Percentiles rank a stretch among this genome's conserved stretches.
Conservation (phyloP, 78 protist genomes). For the Dictyostelium brefeldianum region DNA sequence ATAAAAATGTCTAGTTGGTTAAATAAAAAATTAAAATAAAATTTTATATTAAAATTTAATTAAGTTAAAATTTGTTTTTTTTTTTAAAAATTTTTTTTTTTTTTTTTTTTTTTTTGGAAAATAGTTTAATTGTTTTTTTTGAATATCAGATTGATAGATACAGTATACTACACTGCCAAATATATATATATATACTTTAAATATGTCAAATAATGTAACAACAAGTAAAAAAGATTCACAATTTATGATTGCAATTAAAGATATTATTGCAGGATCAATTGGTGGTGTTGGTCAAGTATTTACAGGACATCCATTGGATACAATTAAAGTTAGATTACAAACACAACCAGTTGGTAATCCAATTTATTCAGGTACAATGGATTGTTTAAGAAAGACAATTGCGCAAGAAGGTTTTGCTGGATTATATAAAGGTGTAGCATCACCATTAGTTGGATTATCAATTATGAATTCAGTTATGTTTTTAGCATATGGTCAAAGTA, state of each 20-base stretch:
- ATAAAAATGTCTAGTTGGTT: too few species aligned
- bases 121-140: neutral
- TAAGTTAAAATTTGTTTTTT: neutral
- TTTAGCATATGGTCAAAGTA: slow-evolving; percentile 79
- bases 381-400: slow-evolving; percentile 76
- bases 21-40: neutral
- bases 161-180: too few species aligned
- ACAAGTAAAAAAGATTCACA: slow-evolving; percentile 44
- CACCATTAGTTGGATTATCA: slow-evolving; percentile 83
- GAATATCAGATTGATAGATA: neutral
- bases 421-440: slow-evolving; percentile 84
- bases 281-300: slow-evolving; percentile 84
- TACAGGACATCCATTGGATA: slow-evolving; percentile 83
- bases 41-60: neutral
- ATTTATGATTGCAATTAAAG: slow-evolving; percentile 49
- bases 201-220: slow-evolving; percentile 11
- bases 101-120: neutral
- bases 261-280: slow-evolving; percentile 78
- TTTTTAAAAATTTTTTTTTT: neutral
- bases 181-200: neutral
- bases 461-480: slow-evolving; percentile 81
- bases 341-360: slow-evolving; percentile 83
- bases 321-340: slow-evolving; percentile 83
- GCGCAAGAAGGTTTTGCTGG: slow-evolving; percentile 81
- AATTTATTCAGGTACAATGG: slow-evolving; percentile 75